Percentiles rank a stretch among this genome's conserved stretches.
phyloP scores from a whole-genome alignment of 768 basidiomycete genomes.

The Daedaleopsis sinensis region DNA sequence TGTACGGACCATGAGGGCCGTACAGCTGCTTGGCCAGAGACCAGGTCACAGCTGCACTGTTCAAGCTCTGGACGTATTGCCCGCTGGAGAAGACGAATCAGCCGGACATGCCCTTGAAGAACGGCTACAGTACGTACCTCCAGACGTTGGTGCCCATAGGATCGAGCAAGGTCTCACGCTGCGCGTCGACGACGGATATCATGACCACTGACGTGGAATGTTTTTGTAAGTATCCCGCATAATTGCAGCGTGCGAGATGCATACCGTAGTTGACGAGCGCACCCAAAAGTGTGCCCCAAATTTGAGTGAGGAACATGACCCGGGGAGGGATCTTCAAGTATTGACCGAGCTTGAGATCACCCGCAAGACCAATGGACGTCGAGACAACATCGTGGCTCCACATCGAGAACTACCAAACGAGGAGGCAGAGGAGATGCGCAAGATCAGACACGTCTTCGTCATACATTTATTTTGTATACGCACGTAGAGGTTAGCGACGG shows the following conservation, averaged over 20 bases:
- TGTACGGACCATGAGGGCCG: conserved; percentile 55
- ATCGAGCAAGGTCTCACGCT: conserved; percentile 54
- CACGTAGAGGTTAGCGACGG: conserved; percentile 72
- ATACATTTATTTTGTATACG: not conserved
- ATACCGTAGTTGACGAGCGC: conserved; percentile 39
- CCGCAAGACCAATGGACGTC: conserved; percentile 54
- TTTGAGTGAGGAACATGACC: conserved; percentile 63
- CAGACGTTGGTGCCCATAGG: conserved; percentile 64
- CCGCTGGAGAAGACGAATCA: conserved; percentile 35
- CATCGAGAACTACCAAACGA: conserved; percentile 54
- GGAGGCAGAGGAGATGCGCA: no score
- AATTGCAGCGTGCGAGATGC: not conserved
- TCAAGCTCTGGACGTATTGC: conserved; percentile 51
- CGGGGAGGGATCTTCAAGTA: conserved; percentile 71
- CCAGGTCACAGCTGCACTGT: conserved; percentile 66
- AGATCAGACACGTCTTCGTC: no score
- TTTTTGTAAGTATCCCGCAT: conserved; percentile 24
- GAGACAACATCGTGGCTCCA: conserved; percentile 66
- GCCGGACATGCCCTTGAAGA: not conserved
- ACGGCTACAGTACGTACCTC: conserved; percentile 26
- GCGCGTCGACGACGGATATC: conserved; percentile 53
- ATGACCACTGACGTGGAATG: conserved; percentile 49
- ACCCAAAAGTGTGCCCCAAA: conserved; percentile 66
- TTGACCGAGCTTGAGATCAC: conserved; percentile 59
- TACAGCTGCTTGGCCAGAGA: conserved; percentile 63